Conservation (phyloP, 768 basidiomycete species). For the Lactarius deliciosus region DNA sequence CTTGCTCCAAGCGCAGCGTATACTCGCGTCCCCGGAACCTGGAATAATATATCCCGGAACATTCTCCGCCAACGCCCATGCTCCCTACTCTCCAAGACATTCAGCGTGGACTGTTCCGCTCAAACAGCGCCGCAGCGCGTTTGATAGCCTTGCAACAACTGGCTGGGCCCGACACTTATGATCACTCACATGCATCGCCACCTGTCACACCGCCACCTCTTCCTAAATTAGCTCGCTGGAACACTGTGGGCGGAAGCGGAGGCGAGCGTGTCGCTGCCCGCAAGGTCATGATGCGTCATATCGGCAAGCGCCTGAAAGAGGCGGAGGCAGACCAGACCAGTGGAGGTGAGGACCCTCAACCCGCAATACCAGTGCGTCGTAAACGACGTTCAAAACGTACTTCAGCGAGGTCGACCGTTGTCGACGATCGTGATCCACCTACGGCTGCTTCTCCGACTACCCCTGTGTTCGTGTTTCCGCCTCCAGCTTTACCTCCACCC, state of each 20-base stretch:
- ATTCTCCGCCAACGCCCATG: slow-evolving; percentile 62
- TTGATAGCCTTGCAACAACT: slow-evolving; percentile 82
- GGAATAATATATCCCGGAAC: slow-evolving; percentile 63
- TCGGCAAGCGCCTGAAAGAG: slow-evolving; percentile 59
- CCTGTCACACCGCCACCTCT: slow-evolving; percentile 48
- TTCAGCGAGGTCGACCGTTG: slow-evolving; percentile 32
- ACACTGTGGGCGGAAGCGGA: slow-evolving; percentile 79
- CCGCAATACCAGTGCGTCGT: slow-evolving; percentile 22
- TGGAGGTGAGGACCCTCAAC: slow-evolving; percentile 51
- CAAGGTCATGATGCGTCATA: slow-evolving; percentile 60
- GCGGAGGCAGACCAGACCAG: slow-evolving; percentile 62
- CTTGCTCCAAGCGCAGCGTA: slow-evolving; percentile 26
- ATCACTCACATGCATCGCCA: slow-evolving; percentile 52
- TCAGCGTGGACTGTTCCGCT: slow-evolving; percentile 76
- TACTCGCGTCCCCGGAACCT: slow-evolving; percentile 46
- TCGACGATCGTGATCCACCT: slow-evolving; percentile 36
- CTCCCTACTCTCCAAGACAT: slow-evolving; percentile 78
- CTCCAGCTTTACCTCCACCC: slow-evolving; percentile 21
- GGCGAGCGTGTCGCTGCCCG: slow-evolving; percentile 76
- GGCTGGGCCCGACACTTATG: slow-evolving; percentile 67
- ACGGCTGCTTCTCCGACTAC: slow-evolving; percentile 31
- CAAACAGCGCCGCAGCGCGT: slow-evolving; percentile 84
- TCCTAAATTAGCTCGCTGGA: slow-evolving; percentile 54
- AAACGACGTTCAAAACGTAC: slow-evolving; percentile 28
- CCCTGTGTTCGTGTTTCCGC: slow-evolving; percentile 20